phyloP scores from a whole-genome alignment of 768 basidiomycete genomes.

The Tricholoma saponaceum region DNA sequence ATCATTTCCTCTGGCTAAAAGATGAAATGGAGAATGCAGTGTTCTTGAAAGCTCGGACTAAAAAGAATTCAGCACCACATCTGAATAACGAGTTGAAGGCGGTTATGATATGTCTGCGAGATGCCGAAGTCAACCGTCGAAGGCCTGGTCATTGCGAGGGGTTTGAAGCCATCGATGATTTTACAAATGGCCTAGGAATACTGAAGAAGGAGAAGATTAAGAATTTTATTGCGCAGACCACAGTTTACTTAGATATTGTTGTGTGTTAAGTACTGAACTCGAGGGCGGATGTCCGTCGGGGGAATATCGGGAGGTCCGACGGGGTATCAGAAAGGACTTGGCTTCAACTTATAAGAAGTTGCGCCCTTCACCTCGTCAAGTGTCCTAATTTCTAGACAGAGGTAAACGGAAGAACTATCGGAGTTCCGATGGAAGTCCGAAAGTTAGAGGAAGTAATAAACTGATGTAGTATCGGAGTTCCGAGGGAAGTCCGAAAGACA shows the following conservation, averaged over 20 bases:
- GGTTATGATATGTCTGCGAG: conserved; percentile 3
- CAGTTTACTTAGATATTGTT: conserved; percentile 4
- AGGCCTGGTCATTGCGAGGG: conserved; percentile 7
- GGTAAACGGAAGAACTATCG: no score
- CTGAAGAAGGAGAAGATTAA: conserved; percentile 8
- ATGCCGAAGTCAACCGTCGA: conserved; percentile 5
- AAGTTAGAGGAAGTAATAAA: no score
- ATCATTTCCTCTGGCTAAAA: conserved; percentile 15
- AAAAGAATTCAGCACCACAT: conserved; percentile 7
- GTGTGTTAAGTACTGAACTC: no score
- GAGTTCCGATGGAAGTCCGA: no score
- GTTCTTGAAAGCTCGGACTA: conserved; percentile 11
- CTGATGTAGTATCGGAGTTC: no score
- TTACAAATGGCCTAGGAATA: neutral
- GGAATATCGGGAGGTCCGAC: no score
- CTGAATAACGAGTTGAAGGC: conserved; percentile 9
- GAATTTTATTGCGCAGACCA: conserved; percentile 4
- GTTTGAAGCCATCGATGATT: conserved; percentile 5
- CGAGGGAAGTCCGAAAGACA: no score
- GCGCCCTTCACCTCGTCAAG: no score
- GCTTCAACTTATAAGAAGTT: no score
- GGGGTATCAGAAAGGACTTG: no score
- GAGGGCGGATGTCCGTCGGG: no score
- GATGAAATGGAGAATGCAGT: conserved; percentile 17
- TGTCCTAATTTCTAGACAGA: no score